phyloP scores from a whole-genome alignment of 148 eudicot genomes.

The Camellia lanceoleosa region DNA sequence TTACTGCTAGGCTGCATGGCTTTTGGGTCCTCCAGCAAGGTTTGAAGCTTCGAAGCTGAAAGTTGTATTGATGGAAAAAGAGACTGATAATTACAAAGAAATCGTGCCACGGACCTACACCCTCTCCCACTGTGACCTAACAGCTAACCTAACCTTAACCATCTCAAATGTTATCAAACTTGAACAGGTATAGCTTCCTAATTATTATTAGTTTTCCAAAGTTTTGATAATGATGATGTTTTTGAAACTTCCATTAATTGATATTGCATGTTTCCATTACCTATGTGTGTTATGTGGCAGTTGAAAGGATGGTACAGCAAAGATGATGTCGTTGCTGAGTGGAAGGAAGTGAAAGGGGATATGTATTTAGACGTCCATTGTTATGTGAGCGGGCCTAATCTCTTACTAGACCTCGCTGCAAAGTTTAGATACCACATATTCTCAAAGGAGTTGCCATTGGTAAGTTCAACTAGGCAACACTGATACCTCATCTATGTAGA shows the following conservation, averaged over 20 bases:
- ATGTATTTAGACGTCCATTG: slow-evolving; percentile 76
- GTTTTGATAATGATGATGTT: no score
- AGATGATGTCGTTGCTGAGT: slow-evolving; percentile 92
- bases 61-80: slow-evolving; percentile 65
- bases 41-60: slow-evolving; percentile 81
- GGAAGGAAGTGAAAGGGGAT: slow-evolving; percentile 69
- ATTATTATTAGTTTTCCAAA: no score
- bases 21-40: slow-evolving; percentile 83
- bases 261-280: not conserved
- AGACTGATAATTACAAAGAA: slow-evolving; percentile 38
- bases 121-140: slow-evolving; percentile 89
- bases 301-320: slow-evolving; percentile 86
- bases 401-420: slow-evolving; percentile 62
- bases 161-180: slow-evolving; percentile 62
- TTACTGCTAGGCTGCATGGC: slow-evolving; percentile 55
- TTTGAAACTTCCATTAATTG: not conserved
- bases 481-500: no score
- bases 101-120: slow-evolving; percentile 72
- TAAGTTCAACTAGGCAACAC: slow-evolving; percentile 25
- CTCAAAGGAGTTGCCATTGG: slow-evolving; percentile 90
- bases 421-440: slow-evolving; percentile 86
- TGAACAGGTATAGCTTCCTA: slow-evolving; percentile 56
- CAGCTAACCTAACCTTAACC: slow-evolving; percentile 78
- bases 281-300: slow-evolving; percentile 35
- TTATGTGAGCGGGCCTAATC: slow-evolving; percentile 80